These are phyloP conservation scores for Eimeria maxima DNA, from an alignment of 169 alveolate species.

Conservation along the genomic window DNA sequence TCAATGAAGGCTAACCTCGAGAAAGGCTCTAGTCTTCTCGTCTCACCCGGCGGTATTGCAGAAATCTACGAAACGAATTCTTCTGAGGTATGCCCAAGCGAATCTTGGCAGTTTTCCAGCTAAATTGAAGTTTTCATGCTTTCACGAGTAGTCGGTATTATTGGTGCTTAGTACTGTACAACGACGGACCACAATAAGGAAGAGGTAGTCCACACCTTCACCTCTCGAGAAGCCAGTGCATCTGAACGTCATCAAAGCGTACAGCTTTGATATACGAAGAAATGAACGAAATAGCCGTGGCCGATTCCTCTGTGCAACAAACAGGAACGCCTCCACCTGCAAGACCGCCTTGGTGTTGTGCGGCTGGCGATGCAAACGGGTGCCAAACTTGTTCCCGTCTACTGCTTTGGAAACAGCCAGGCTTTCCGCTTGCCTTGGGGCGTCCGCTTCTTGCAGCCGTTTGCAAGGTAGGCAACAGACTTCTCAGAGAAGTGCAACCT, in stretches of 20 bases:
- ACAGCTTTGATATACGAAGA: neutral
- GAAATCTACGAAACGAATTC: conserved; percentile 74
- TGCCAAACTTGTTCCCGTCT: conserved; percentile 75
- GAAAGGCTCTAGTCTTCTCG: conserved; percentile 38
- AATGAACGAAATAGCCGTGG: neutral
- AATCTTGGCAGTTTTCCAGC: neutral
- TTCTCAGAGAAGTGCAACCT: neutral
- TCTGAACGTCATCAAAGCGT: neutral
- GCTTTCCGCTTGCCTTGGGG: conserved; percentile 74
- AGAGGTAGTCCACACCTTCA: neutral
- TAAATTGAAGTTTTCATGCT: neutral
- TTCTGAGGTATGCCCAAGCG: neutral
- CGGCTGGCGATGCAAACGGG: conserved; percentile 82
- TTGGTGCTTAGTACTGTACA: neutral
- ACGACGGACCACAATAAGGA: neutral
- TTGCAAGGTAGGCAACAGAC: conserved; percentile 66
- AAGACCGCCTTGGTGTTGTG: conserved; percentile 78
- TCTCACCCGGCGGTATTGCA: conserved; percentile 83
- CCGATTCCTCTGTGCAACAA: neutral
- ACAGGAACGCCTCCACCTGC: conserved; percentile 80
- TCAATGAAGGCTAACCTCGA: conserved; percentile 55
- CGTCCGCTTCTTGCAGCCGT: conserved; percentile 68
- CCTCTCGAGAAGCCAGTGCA: neutral
- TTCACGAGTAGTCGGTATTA: neutral
- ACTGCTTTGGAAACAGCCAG: conserved; percentile 80